Evolutionary conservation across 805 yeast genomes (phyloP).

Genomic region (Monosporozyma aquatica): DNA sequence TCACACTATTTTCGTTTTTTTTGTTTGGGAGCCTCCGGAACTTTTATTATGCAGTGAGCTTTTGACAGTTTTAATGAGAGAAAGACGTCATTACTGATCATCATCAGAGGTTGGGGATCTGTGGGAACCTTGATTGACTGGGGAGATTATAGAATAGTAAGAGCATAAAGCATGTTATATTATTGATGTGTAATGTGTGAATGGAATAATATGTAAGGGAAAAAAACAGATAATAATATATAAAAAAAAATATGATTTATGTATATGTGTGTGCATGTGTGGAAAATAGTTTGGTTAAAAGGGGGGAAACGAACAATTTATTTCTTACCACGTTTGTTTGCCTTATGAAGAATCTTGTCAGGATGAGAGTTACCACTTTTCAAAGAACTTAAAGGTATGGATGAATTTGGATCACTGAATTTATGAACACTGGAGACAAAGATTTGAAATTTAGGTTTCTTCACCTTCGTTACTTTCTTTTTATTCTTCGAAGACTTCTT

Average conservation of each 20-base stretch:
- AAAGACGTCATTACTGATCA: too few species aligned
- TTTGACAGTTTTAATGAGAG: too few species aligned
- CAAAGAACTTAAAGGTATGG: not conserved
- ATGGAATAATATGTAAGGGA: too few species aligned
- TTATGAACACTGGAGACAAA: slow-evolving; percentile 29
- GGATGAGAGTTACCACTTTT: not conserved
- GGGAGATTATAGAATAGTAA: too few species aligned
- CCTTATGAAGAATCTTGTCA: slow-evolving; percentile 10
- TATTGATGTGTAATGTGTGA: too few species aligned
- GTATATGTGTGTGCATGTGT: not conserved
- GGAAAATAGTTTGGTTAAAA: not conserved
- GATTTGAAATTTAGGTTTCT: slow-evolving; percentile 30
- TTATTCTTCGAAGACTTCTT: slow-evolving; percentile 8
- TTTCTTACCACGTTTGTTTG: not conserved
- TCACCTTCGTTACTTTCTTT: slow-evolving; percentile 16
- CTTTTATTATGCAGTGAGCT: too few species aligned
- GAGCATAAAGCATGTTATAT: too few species aligned
- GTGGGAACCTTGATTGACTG: too few species aligned
- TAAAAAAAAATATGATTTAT: not conserved
- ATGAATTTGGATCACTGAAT: slow-evolving; percentile 17
- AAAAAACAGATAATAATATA: too few species aligned
- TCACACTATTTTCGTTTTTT: too few species aligned
- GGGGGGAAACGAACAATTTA: not conserved
- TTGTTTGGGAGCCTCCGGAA: too few species aligned
- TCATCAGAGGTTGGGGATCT: too few species aligned